These are phyloP conservation scores for Candida cerambycidarum DNA, from an alignment of 805 yeast genomes.

Conservation along the genomic window DNA sequence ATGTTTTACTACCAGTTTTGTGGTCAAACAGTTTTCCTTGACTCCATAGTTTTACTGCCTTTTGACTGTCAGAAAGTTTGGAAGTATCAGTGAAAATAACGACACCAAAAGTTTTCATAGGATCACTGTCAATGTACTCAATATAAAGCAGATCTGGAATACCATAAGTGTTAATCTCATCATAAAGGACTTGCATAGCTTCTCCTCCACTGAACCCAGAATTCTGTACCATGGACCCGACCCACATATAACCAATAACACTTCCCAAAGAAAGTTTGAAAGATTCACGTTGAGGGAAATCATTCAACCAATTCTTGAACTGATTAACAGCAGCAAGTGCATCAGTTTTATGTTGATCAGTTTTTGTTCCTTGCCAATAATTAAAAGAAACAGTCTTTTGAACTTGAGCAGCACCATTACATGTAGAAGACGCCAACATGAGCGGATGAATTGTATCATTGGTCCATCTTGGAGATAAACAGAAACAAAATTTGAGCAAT, in stretches of 20 bases:
- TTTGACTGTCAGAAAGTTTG: slow-evolving; percentile 11
- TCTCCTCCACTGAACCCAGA: slow-evolving; percentile 12
- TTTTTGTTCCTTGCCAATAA: slow-evolving; percentile 13
- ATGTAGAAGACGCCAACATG: slow-evolving; percentile 1
- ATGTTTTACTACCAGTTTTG: slow-evolving; percentile 12
- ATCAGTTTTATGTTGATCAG: slow-evolving; percentile 8
- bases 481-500: not conserved
- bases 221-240: slow-evolving; percentile 17
- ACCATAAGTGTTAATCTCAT: slow-evolving; percentile 14
- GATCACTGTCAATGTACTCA: slow-evolving; percentile 13
- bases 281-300: slow-evolving; percentile 11
- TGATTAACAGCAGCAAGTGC: slow-evolving; percentile 11
- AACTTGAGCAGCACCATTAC: slow-evolving; percentile 10
- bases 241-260: slow-evolving; percentile 17
- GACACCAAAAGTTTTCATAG: slow-evolving; percentile 15
- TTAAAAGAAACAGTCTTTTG: slow-evolving; percentile 10
- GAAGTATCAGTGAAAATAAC: slow-evolving; percentile 11
- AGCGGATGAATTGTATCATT: not conserved
- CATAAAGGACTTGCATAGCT: slow-evolving; percentile 6
- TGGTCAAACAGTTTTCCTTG: slow-evolving; percentile 10
- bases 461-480: slow-evolving; percentile 1
- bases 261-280: slow-evolving; percentile 8
- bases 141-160: slow-evolving; percentile 14
- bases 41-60: slow-evolving; percentile 17
- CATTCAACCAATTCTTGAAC: slow-evolving; percentile 10